Evolutionary conservation across 2,329 filamentous ascomycete genomes (phyloP).

Genomic region (Aaosphaeria pasadenensis): DNA sequence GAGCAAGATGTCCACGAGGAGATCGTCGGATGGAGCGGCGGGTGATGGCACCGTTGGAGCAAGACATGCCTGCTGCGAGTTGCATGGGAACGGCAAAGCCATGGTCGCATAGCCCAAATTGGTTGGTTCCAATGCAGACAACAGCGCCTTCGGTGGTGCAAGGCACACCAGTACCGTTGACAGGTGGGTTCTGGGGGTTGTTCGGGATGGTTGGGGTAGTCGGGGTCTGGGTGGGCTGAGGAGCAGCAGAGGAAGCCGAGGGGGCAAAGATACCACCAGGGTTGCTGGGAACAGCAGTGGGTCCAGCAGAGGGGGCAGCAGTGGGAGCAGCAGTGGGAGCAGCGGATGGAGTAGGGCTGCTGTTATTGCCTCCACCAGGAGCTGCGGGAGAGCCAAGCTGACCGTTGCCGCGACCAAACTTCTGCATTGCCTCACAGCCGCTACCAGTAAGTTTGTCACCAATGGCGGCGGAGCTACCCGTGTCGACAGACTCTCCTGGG

Average conservation of each 20-base stretch:
- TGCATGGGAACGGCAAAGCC: constrained; percentile 40
- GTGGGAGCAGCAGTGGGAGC: constrained; percentile 5
- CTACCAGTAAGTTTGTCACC: constrained; percentile 21
- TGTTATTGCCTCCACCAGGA: not conserved
- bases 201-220: not conserved
- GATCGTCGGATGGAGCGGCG: constrained; percentile 11
- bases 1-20: constrained; percentile 27
- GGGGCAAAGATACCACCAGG: constrained; percentile 23
- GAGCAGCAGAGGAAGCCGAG: constrained; percentile 22
- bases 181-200: not conserved
- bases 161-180: constrained; percentile 7
- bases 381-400: constrained; percentile 20
- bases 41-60: constrained; percentile 34
- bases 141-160: constrained; percentile 42
- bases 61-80: constrained; percentile 42
- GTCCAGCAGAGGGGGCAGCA: constrained; percentile 1
- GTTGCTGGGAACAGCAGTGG: constrained; percentile 6
- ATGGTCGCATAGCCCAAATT: constrained; percentile 46
- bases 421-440: constrained; percentile 23
- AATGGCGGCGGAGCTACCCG: constrained; percentile 3
- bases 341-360: constrained; percentile 1
- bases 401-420: constrained; percentile 29
- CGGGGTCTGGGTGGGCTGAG: not conserved
- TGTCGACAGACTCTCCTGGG: constrained; percentile 55
- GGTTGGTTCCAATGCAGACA: constrained; percentile 41